These are phyloP conservation scores for Boeremia exigua DNA, from an alignment of 2,329 filamentous ascomycete genomes.

Conservation along the genomic window DNA sequence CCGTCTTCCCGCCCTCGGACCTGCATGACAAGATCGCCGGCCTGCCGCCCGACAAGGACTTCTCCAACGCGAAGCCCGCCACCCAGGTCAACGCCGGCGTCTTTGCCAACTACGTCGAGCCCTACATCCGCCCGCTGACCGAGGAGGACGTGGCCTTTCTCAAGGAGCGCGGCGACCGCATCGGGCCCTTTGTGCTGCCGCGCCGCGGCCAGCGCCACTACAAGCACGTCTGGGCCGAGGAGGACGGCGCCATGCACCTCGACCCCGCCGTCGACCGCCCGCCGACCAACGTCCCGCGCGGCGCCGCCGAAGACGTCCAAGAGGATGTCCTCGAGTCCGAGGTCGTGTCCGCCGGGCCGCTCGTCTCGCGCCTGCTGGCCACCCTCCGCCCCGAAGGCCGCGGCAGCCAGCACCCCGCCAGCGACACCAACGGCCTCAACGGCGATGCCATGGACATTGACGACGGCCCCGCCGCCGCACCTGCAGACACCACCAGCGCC, in stretches of 20 bases:
- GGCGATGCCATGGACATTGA: slow-evolving; percentile 57
- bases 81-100: slow-evolving; percentile 94
- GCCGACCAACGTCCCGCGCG: slow-evolving; percentile 80
- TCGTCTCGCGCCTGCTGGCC: slow-evolving; percentile 81
- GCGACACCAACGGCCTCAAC: slow-evolving; percentile 62
- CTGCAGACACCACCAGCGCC: slow-evolving; percentile 44
- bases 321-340: slow-evolving; percentile 89
- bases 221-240: slow-evolving; percentile 89
- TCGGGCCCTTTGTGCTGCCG: slow-evolving; percentile 84
- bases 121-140: slow-evolving; percentile 85
- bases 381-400: slow-evolving; percentile 78
- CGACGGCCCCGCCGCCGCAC: slow-evolving; percentile 47
- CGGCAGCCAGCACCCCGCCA: slow-evolving; percentile 61
- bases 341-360: slow-evolving; percentile 83
- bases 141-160: slow-evolving; percentile 95
- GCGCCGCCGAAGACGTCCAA: slow-evolving; percentile 83
- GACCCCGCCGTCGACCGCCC: slow-evolving; percentile 73
- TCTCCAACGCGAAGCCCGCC: slow-evolving; percentile 89
- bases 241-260: slow-evolving; percentile 80
- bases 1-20: slow-evolving; percentile 79
- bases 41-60: slow-evolving; percentile 90
- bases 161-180: slow-evolving; percentile 83
- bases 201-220: slow-evolving; percentile 85
- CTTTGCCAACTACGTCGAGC: slow-evolving; percentile 90
- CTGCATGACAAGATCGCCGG: slow-evolving; percentile 86